Percentiles rank a stretch among this genome's conserved stretches.
Conservation (phyloP, 2,329 filamentous ascomycete genomes). For the Pseudogymnoascus sp. region DNA sequence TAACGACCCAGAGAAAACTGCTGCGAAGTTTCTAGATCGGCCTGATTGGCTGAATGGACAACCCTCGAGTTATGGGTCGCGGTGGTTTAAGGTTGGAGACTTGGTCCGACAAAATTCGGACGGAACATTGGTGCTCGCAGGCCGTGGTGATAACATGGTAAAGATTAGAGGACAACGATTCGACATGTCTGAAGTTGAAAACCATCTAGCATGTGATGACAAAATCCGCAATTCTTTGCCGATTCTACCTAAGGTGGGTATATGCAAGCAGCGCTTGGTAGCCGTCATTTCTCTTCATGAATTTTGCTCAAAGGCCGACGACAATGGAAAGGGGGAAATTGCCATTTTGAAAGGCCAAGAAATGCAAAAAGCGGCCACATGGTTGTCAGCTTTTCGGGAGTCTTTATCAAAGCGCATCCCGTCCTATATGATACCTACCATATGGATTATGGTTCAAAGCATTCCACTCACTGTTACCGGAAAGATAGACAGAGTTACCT, state of each 20-base stretch:
- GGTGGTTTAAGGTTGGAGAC: slow-evolving; percentile 28
- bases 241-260: not conserved
- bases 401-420: not conserved
- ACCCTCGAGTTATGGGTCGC: not conserved
- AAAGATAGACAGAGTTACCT: not conserved
- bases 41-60: slow-evolving; percentile 23
- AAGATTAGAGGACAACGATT: slow-evolving; percentile 58
- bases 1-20: slow-evolving; percentile 31
- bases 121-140: slow-evolving; percentile 52
- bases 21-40: slow-evolving; percentile 29
- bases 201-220: not conserved
- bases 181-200: slow-evolving; percentile 54
- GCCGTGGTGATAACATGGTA: slow-evolving; percentile 57
- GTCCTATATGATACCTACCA: not conserved
- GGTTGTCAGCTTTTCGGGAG: not conserved
- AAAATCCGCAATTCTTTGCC: not conserved
- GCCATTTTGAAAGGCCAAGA: not conserved
- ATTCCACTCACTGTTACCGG: not conserved
- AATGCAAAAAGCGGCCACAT: not conserved
- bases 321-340: not conserved
- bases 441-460: not conserved
- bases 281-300: not conserved
- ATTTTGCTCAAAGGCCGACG: not conserved
- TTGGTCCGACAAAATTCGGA: slow-evolving; percentile 45
- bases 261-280: not conserved